phyloP scores from a whole-genome alignment of 176 grass and related monocot species.

The Aegilops sharonensis region DNA sequence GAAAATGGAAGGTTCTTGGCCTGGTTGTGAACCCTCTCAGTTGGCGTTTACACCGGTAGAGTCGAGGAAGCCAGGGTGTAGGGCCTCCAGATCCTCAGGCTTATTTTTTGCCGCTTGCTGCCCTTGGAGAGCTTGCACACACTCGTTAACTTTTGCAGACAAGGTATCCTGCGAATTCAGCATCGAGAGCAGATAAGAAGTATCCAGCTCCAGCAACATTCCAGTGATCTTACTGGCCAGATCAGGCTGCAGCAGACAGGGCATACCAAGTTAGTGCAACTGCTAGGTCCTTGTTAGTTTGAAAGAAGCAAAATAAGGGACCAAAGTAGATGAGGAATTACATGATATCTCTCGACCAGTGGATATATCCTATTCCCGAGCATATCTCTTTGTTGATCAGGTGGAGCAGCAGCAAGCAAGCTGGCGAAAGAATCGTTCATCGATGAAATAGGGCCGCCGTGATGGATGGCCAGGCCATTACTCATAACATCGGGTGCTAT shows the following conservation, averaged over 20 bases:
- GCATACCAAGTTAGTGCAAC: not conserved
- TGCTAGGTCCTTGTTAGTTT: not conserved
- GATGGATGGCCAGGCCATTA: slow-evolving; percentile 39
- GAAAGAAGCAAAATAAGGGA: not conserved
- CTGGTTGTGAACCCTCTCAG: slow-evolving; percentile 23
- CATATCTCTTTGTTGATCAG: slow-evolving; percentile 39
- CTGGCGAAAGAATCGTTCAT: slow-evolving; percentile 46
- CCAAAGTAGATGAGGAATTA: not conserved
- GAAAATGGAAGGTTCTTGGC: not conserved
- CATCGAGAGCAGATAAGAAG: slow-evolving; percentile 35
- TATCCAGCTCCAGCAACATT: slow-evolving; percentile 70
- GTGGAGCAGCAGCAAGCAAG: slow-evolving; percentile 37
- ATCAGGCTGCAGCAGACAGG: slow-evolving; percentile 39
- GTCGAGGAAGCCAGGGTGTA: slow-evolving; percentile 37
- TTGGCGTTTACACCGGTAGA: slow-evolving; percentile 46
- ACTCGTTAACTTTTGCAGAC: slow-evolving; percentile 56
- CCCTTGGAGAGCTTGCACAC: slow-evolving; percentile 42
- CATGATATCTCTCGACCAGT: slow-evolving; percentile 55
- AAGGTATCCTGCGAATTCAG: slow-evolving; percentile 53
- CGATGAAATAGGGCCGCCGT: slow-evolving; percentile 39
- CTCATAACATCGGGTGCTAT: slow-evolving; percentile 38
- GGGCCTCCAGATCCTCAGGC: slow-evolving; percentile 41
- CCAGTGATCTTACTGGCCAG: slow-evolving; percentile 71
- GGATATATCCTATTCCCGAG: slow-evolving; percentile 65
- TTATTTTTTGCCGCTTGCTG: slow-evolving; percentile 32